Conservation (phyloP, 805 yeast species). For the Zygosaccharomyces lentus region DNA sequence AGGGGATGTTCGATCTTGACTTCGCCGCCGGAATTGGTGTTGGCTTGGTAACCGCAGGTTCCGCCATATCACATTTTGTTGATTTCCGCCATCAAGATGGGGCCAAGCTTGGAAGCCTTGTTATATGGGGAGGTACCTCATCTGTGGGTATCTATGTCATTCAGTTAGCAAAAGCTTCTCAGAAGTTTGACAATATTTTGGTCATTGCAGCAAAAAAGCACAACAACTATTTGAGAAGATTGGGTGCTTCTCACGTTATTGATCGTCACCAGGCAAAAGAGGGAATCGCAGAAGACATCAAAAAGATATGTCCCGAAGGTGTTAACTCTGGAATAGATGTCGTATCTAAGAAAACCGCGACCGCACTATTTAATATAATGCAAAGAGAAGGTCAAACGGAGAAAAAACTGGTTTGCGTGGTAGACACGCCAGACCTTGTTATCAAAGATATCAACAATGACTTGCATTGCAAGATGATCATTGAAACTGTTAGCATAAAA, state of each 20-base stretch:
- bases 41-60: constrained; percentile 43
- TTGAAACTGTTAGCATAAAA: constrained; percentile 38
- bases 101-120: constrained; percentile 20
- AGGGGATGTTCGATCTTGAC: constrained; percentile 25
- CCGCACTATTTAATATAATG: constrained; percentile 31
- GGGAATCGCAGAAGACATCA: constrained; percentile 20
- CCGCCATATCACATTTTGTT: constrained; percentile 29
- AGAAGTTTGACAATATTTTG: constrained; percentile 36
- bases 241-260: constrained; percentile 44
- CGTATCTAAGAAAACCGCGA: constrained; percentile 41
- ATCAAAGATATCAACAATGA: constrained; percentile 9
- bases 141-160: constrained; percentile 44
- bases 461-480: constrained; percentile 24
- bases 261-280: constrained; percentile 34
- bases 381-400: constrained; percentile 16
- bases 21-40: constrained; percentile 47
- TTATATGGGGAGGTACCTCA: constrained; percentile 49
- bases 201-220: constrained; percentile 44
- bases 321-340: constrained; percentile 42
- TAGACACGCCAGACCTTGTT: constrained; percentile 32
- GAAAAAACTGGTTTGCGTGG: constrained; percentile 39
- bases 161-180: constrained; percentile 41
- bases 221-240: constrained; percentile 31
- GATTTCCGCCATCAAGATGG: constrained; percentile 10
- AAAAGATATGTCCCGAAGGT: constrained; percentile 27